Evolutionary conservation across 306 rosid genomes (phyloP).

Genomic region (Crotalaria pallida): DNA sequence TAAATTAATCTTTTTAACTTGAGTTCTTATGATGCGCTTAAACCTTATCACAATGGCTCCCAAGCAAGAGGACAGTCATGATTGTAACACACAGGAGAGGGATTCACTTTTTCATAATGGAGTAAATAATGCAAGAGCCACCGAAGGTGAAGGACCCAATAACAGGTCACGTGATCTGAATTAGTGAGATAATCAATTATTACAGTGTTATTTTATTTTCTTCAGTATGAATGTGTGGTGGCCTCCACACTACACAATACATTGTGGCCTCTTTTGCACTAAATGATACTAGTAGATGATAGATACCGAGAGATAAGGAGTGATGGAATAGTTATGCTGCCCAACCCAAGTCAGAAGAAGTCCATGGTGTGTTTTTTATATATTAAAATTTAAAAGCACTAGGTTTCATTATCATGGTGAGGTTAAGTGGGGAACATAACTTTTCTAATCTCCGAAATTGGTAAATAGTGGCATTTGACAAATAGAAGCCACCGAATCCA

Average conservation of each 20-base stretch:
- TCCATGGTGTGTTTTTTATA: constrained; percentile 10
- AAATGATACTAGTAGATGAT: too few species aligned
- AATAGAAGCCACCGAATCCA: constrained; percentile 35
- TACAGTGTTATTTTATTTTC: neutral
- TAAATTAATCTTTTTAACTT: too few species aligned
- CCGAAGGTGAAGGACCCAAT: constrained; percentile 22
- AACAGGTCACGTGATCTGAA: constrained; percentile 17
- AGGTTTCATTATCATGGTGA: constrained; percentile 30
- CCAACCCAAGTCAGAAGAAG: neutral
- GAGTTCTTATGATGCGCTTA: too few species aligned
- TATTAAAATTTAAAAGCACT: constrained; percentile 18
- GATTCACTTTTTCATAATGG: constrained; percentile 18
- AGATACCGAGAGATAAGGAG: neutral
- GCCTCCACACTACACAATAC: constrained; percentile 10
- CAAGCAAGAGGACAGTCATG: constrained; percentile 3
- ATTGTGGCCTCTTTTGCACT: neutral
- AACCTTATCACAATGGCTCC: too few species aligned
- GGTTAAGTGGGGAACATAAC: constrained; percentile 56
- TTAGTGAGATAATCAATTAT: constrained; percentile 14
- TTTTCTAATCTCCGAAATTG: constrained; percentile 49
- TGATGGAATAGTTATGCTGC: neutral
- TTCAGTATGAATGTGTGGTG: constrained; percentile 18
- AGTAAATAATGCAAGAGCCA: constrained; percentile 20
- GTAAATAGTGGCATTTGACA: constrained; percentile 51
- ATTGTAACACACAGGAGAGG: constrained; percentile 20